A percentile compares a stretch with the other conserved stretches of the same genome.
Evolutionary conservation across 164 flowering plant species (phyloP).

Genomic region (Tetracentron sinense): DNA sequence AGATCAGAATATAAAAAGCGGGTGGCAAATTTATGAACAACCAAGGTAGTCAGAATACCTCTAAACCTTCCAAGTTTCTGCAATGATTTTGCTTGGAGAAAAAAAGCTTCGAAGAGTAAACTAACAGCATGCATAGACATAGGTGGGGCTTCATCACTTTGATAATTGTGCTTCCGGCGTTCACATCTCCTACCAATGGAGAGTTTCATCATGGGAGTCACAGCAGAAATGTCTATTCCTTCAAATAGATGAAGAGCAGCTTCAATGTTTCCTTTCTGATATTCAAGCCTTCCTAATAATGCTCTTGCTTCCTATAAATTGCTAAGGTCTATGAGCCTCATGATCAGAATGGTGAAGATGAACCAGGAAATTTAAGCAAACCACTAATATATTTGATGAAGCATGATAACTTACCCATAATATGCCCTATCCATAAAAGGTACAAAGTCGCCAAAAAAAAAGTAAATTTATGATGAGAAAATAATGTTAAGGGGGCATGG

Average conservation of each 20-base stretch:
- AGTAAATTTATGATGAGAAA: no score
- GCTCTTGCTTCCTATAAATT: constrained; percentile 87
- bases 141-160: constrained; percentile 47
- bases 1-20: neutral
- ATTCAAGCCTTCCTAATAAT: constrained; percentile 83
- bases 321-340: neutral
- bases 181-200: constrained; percentile 58
- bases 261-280: constrained; percentile 79
- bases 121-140: constrained; percentile 87
- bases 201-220: constrained; percentile 56
- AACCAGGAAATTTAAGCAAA: no score
- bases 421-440: neutral
- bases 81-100: constrained; percentile 78
- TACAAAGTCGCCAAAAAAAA: no score
- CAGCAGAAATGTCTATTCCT: constrained; percentile 82
- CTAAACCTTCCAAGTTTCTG: constrained; percentile 61
- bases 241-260: constrained; percentile 85
- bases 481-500: neutral
- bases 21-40: neutral
- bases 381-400: neutral
- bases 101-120: constrained; percentile 80
- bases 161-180: constrained; percentile 48
- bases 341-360: neutral
- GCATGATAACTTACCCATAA: neutral
- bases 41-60: constrained; percentile 38